Evolutionary conservation across 2,329 filamentous ascomycete species (phyloP).

Genomic region (Colletotrichum orbiculare): DNA sequence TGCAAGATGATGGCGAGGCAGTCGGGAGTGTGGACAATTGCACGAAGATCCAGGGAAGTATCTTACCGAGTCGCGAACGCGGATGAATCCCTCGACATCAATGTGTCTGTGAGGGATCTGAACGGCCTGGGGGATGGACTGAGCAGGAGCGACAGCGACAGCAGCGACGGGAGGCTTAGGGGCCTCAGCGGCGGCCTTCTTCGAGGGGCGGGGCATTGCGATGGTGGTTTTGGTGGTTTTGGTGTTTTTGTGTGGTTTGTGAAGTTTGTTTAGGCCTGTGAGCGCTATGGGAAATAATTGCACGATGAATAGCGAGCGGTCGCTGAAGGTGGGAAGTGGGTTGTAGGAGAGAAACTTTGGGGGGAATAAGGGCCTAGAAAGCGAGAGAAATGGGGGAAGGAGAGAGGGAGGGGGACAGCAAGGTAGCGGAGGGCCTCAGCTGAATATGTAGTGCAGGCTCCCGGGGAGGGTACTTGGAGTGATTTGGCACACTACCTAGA

Average conservation of each 20-base stretch:
- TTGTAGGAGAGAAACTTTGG: slow-evolving; percentile 41
- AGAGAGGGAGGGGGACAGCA: slow-evolving; percentile 40
- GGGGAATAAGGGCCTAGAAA: slow-evolving; percentile 30
- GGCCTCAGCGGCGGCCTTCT: slow-evolving; percentile 54
- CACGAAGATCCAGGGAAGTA: slow-evolving; percentile 27
- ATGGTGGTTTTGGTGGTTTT: slow-evolving; percentile 37
- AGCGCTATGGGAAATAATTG: slow-evolving; percentile 32
- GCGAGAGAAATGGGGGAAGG: slow-evolving; percentile 34
- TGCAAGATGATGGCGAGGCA: neutral
- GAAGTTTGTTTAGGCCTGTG: slow-evolving; percentile 10
- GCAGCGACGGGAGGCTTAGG: slow-evolving; percentile 48
- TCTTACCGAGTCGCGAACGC: slow-evolving; percentile 85
- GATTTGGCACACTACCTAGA: slow-evolving; percentile 18
- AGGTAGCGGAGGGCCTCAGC: slow-evolving; percentile 36
- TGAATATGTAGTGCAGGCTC: slow-evolving; percentile 36
- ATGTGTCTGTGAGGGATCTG: slow-evolving; percentile 52
- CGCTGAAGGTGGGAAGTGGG: slow-evolving; percentile 39
- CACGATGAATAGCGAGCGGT: slow-evolving; percentile 13
- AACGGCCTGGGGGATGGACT: slow-evolving; percentile 42
- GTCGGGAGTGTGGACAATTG: slow-evolving; percentile 10
- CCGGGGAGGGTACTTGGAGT: slow-evolving; percentile 34
- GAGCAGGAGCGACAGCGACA: slow-evolving; percentile 46
- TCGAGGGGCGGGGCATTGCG: slow-evolving; percentile 59
- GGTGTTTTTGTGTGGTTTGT: neutral
- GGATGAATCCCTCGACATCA: slow-evolving; percentile 80